Percentiles rank a stretch among this genome's conserved stretches.
Evolutionary conservation across 495 filamentous ascomycete species (phyloP).

Genomic region (Pseudomonodictys pantanalensis): DNA sequence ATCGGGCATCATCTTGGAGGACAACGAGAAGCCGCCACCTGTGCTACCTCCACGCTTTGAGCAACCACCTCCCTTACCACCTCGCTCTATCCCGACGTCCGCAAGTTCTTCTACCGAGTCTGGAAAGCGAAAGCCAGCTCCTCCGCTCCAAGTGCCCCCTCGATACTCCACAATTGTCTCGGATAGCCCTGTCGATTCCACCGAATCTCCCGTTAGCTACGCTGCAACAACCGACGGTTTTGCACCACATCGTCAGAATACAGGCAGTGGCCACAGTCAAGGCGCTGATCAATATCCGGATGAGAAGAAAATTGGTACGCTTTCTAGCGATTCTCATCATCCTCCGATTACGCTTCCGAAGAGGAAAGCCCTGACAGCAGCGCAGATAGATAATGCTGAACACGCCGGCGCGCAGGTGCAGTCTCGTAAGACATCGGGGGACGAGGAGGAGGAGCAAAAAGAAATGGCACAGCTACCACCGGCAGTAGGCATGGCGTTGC

Average conservation of each 20-base stretch:
- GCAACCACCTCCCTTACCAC: constrained; percentile 38
- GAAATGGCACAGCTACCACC: background rate
- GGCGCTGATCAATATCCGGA: constrained; percentile 3
- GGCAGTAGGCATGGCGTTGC: constrained; percentile 14
- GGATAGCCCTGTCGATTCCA: constrained; percentile 20
- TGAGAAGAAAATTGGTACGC: constrained; percentile 32
- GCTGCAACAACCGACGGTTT: constrained; percentile 37
- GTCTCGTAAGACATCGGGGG: constrained; percentile 11
- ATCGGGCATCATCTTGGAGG: constrained; percentile 38
- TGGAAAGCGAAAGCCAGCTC: constrained; percentile 38
- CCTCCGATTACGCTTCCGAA: constrained; percentile 39
- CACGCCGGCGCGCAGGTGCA: constrained; percentile 16
- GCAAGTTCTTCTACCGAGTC: constrained; percentile 15
- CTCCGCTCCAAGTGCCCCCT: constrained; percentile 35
- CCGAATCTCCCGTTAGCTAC: constrained; percentile 39
- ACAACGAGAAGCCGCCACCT: constrained; percentile 33
- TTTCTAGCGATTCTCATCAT: constrained; percentile 28
- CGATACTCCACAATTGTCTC: constrained; percentile 37
- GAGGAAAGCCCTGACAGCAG: constrained; percentile 42
- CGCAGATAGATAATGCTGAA: constrained; percentile 36
- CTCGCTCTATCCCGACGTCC: constrained; percentile 19
- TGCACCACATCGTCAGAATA: constrained; percentile 18
- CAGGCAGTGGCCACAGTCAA: too few relatives aligned
- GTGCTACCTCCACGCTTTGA: too few relatives aligned
- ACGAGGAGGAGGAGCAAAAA: background rate